Conservation (phyloP, 169 alveolate genomes). For the Fabrea salina region DNA sequence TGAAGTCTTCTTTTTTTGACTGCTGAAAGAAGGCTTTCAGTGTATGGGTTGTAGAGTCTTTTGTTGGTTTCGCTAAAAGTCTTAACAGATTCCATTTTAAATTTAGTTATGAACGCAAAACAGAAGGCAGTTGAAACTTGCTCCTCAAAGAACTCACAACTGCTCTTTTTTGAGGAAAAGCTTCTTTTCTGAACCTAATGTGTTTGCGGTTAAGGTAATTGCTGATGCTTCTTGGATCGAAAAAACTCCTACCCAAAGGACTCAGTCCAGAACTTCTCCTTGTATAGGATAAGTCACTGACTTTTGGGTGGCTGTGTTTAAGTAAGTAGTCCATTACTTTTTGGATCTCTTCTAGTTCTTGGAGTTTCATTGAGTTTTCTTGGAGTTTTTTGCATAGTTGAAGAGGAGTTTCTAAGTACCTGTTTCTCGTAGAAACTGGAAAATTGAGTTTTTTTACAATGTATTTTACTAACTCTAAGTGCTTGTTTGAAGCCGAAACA, state of each 20-base stretch:
- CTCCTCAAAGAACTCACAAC: no score
- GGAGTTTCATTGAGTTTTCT: neutral
- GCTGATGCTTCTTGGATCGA: no score
- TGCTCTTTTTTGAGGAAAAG: no score
- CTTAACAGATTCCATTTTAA: neutral
- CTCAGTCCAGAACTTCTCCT: no score
- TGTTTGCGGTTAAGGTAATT: no score
- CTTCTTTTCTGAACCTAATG: no score
- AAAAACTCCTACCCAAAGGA: no score
- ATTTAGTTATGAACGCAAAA: neutral
- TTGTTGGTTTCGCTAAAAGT: conserved; percentile 1
- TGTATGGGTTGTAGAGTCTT: neutral
- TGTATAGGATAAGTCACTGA: no score
- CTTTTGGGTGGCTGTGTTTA: no score
- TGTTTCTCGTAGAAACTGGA: neutral
- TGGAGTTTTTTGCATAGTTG: neutral
- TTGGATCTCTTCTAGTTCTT: neutral
- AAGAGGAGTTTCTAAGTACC: neutral
- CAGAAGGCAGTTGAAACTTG: no score
- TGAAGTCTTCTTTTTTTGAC: conserved; percentile 6
- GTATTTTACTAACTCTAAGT: neutral
- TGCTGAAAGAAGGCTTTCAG: neutral
- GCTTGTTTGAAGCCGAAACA: neutral
- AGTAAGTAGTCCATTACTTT: neutral
- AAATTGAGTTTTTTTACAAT: neutral